These are phyloP conservation scores for Chytriomyces sp. DNA, from an alignment of 192 early-diverging fungal genomes.

Conservation along the genomic window DNA sequence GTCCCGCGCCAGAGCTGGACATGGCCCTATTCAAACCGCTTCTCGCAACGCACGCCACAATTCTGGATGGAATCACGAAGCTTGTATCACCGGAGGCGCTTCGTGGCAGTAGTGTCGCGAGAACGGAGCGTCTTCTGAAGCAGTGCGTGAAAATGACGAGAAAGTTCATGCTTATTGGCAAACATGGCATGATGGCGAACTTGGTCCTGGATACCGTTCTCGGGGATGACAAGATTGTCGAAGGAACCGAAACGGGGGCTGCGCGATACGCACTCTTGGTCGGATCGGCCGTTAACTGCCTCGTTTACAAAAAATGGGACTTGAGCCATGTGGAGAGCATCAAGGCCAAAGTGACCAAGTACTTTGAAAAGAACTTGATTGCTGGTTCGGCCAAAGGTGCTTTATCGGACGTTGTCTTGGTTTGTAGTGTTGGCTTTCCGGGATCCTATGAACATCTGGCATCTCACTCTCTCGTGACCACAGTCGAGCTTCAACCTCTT, in stretches of 20 bases:
- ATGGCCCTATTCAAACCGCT: not conserved
- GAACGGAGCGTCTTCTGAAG: conserved; percentile 55
- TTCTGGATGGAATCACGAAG: not conserved
- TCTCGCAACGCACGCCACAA: not conserved
- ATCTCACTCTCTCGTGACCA: conserved; percentile 32
- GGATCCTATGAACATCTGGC: conserved; percentile 6
- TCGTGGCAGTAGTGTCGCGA: conserved; percentile 12
- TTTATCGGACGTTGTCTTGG: conserved; percentile 46
- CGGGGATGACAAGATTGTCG: conserved; percentile 4
- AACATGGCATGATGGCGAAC: conserved; percentile 26
- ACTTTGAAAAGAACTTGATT: conserved; percentile 55
- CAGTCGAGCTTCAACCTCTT: conserved; percentile 61
- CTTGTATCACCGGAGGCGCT: not conserved
- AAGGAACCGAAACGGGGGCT: conserved; percentile 7
- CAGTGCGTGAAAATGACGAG: conserved; percentile 44
- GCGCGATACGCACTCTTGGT: not conserved
- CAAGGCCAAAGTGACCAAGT: conserved; percentile 59
- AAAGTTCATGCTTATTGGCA: conserved; percentile 21
- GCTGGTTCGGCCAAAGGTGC: conserved; percentile 53
- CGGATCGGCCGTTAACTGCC: conserved; percentile 5
- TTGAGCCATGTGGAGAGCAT: conserved; percentile 28
- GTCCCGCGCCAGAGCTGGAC: not conserved
- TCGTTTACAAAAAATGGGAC: conserved; percentile 20
- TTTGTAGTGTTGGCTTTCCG: conserved; percentile 19
- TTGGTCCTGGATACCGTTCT: conserved; percentile 7